Evolutionary conservation across 805 yeast species (phyloP).

Genomic region (Jamesozyma hellenica): DNA sequence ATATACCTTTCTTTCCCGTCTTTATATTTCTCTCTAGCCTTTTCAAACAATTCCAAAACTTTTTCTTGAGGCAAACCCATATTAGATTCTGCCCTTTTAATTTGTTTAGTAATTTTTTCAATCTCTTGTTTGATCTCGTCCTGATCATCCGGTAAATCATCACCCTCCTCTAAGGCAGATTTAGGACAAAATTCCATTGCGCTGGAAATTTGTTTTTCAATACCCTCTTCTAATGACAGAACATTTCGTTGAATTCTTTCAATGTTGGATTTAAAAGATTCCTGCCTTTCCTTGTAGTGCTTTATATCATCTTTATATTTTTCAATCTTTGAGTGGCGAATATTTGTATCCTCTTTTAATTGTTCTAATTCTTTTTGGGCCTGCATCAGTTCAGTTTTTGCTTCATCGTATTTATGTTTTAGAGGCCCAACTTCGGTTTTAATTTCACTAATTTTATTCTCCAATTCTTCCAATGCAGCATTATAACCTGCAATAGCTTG

Average conservation of each 20-base stretch:
- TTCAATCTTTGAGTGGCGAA: conserved; percentile 12
- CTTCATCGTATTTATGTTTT: conserved; percentile 11
- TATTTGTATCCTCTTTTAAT: conserved; percentile 11
- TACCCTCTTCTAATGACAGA: conserved; percentile 21
- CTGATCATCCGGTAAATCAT: conserved; percentile 33
- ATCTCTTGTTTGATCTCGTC: conserved; percentile 44
- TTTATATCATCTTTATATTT: conserved; percentile 20
- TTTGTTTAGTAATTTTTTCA: conserved; percentile 35
- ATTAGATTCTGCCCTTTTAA: conserved; percentile 42
- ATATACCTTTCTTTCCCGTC: conserved; percentile 34
- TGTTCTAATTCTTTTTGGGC: conserved; percentile 11
- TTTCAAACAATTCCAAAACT: conserved; percentile 39
- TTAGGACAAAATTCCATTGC: conserved; percentile 39
- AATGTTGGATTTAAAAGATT: conserved; percentile 11
- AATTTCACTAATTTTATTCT: conserved; percentile 14
- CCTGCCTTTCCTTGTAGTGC: conserved; percentile 15
- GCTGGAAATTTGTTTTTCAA: conserved; percentile 16
- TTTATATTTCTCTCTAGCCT: conserved; percentile 35
- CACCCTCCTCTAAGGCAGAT: conserved; percentile 35
- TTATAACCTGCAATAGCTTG: conserved; percentile 19
- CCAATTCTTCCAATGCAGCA: conserved; percentile 20
- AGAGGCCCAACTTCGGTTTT: conserved; percentile 14
- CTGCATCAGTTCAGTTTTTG: conserved; percentile 6
- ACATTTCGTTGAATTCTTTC: conserved; percentile 18
- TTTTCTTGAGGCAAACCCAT: conserved; percentile 49